A percentile compares a stretch with the other conserved stretches of the same genome.
phyloP scores from a whole-genome alignment of 306 rosid species.

The Geum urbanum region DNA sequence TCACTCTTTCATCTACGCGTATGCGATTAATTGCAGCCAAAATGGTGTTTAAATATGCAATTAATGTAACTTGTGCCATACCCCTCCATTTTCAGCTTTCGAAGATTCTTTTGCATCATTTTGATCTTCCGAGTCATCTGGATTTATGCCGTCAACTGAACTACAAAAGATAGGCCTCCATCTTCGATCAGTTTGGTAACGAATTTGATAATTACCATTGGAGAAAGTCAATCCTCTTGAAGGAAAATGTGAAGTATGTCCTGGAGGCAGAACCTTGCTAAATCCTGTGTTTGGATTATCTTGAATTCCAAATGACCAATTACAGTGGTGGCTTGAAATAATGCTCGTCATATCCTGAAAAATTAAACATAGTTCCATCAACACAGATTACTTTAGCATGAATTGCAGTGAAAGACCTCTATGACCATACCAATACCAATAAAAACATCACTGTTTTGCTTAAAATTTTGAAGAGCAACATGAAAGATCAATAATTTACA shows the following conservation, averaged over 20 bases:
- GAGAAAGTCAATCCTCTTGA: constrained; percentile 42
- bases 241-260: constrained; percentile 35
- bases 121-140: constrained; percentile 58
- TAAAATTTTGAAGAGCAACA: neutral
- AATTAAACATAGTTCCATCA: neutral
- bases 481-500: neutral
- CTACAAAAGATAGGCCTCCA: constrained; percentile 45
- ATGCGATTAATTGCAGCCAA: too few species aligned
- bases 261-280: constrained; percentile 47
- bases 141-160: constrained; percentile 36
- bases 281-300: constrained; percentile 41
- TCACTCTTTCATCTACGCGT: neutral
- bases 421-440: neutral
- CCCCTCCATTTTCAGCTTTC: constrained; percentile 46
- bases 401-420: neutral
- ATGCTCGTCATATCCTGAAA: constrained; percentile 61
- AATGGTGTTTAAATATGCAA: too few species aligned
- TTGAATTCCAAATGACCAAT: constrained; percentile 61
- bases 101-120: constrained; percentile 35
- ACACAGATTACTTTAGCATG: neutral
- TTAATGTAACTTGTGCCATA: constrained; percentile 21
- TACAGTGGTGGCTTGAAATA: constrained; percentile 62
- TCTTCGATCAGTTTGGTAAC: constrained; percentile 35
- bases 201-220: constrained; percentile 39
- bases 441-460: neutral